Percentiles rank a stretch among this genome's conserved stretches.
phyloP scores from a whole-genome alignment of 345 rosid species.

The Sisymbrium altissimum region DNA sequence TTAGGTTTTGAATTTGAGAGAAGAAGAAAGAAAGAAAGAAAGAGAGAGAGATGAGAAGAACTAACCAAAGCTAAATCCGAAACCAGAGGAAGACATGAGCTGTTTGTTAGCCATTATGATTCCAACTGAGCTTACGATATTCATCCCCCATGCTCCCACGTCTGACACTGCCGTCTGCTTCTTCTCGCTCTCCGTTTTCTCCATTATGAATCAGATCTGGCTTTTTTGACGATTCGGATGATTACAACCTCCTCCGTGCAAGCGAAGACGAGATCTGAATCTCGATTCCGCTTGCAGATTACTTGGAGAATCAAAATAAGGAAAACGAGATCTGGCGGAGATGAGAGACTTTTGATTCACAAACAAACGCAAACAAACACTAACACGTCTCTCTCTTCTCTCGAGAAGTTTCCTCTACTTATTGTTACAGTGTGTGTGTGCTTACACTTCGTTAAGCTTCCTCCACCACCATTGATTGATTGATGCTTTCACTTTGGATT shows the following conservation, averaged over 20 bases:
- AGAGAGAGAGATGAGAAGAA: background rate
- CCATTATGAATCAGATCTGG: slow-evolving; percentile 20
- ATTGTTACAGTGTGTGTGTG: background rate
- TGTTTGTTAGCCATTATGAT: slow-evolving; percentile 97
- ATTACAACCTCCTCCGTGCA: background rate
- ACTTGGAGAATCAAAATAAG: too few species aligned
- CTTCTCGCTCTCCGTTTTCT: slow-evolving; percentile 54
- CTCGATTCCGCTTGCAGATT: too few species aligned
- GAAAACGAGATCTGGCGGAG: too few species aligned
- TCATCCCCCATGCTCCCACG: slow-evolving; percentile 96
- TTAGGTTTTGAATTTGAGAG: too few species aligned
- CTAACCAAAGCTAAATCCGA: slow-evolving; percentile 76
- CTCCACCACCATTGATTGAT: slow-evolving; percentile 25
- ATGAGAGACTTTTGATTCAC: too few species aligned
- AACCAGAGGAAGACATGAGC: slow-evolving; percentile 82
- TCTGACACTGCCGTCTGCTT: slow-evolving; percentile 70
- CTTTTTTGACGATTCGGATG: too few species aligned
- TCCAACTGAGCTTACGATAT: slow-evolving; percentile 85
- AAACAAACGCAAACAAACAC: background rate
- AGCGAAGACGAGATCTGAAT: slow-evolving; percentile 33
- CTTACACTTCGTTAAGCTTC: background rate
- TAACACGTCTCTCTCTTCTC: slow-evolving; percentile 8
- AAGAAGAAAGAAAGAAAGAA: background rate
- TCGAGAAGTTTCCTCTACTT: background rate
- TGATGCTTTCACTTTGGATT: background rate